Evolutionary conservation across 1,284 basidiomycete genomes (phyloP), one percentile per base, ranked within the genome.

Genomic region (Crocinoboletus sp.): DNA sequence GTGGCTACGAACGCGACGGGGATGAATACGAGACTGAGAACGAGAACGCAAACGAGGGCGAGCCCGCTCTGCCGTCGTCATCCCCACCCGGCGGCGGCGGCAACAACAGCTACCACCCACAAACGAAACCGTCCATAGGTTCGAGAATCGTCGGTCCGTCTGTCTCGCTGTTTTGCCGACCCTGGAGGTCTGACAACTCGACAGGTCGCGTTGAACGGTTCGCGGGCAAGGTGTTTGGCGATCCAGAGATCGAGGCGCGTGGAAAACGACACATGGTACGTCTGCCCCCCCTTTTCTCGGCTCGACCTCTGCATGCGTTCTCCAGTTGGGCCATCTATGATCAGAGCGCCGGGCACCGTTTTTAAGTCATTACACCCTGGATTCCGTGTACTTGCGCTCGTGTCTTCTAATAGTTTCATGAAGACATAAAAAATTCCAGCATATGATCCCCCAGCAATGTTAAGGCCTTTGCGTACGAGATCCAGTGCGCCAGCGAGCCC

Each of bases 381-480:
- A n/a, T n/a, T n/a, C n/a, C n/a, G n/a, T n/a, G n/a, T n/a, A n/a
- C n/a, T n/a, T n/a, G n/a, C n/a, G n/a, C n/a, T n/a, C n/a, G n/a
- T n/a, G n/a, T n/a, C n/a, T n/a, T n/a, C n/a, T n/a, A n/a, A n/a
- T n/a, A n/a, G n/a, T n/a, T n/a, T n/a, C n/a, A n/a, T n/a, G n/a
- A n/a, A n/a, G n/a, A n/a, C n/a, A n/a, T n/a, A n/a, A n/a, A n/a
- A n/a, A n/a, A n/a, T n/a, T n/a, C 82, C 77, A 4, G 83, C 77
- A 56, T 92, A 92, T 0, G 89, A 81, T 1, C 89, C 89, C 10
- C 79, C 78, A 28, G 84, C 87, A 51, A 94, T 93, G 60, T 94
- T 91, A 41, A 92, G 68, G 5, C 91, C 91, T 66, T 94, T 94
- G 29, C 73, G 76, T 55, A 86, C 85, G 65, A 91, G 93, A 67